Evolutionary conservation across 768 basidiomycete genomes (phyloP).

Genomic region (Pholiota microspora): DNA sequence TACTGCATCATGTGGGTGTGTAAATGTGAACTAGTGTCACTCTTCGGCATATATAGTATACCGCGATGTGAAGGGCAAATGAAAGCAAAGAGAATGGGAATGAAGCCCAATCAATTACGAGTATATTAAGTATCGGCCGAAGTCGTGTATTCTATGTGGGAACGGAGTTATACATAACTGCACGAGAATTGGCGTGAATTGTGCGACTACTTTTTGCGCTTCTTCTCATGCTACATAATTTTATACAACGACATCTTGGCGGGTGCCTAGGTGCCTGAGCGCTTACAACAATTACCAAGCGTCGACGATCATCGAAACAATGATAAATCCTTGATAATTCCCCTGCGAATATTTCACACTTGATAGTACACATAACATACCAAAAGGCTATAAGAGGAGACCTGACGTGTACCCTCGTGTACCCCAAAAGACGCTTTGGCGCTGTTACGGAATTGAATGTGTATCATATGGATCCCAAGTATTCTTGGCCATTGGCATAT

Average conservation of each 20-base stretch:
- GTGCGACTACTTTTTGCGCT: too few relatives aligned
- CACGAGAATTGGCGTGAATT: background rate
- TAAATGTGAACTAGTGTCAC: background rate
- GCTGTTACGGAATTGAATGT: background rate
- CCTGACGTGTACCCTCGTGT: too few relatives aligned
- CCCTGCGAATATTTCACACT: too few relatives aligned
- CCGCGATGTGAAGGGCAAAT: background rate
- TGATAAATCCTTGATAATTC: too few relatives aligned
- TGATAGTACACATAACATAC: background rate
- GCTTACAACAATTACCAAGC: too few relatives aligned
- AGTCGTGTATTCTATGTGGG: background rate
- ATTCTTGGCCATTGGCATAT: background rate
- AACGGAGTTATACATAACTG: background rate
- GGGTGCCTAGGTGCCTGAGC: too few relatives aligned
- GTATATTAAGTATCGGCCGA: too few relatives aligned
- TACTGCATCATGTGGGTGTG: constrained; percentile 3
- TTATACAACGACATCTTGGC: too few relatives aligned
- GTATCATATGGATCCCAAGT: background rate
- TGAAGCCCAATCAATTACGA: too few relatives aligned
- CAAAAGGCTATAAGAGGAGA: background rate
- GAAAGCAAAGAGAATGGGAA: background rate
- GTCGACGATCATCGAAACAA: too few relatives aligned
- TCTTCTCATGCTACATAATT: background rate
- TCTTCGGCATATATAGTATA: background rate
- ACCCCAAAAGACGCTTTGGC: background rate